These are phyloP conservation scores for Aegilops umbellulata DNA, from an alignment of 176 grass and related monocot species.

Conservation along the genomic window DNA sequence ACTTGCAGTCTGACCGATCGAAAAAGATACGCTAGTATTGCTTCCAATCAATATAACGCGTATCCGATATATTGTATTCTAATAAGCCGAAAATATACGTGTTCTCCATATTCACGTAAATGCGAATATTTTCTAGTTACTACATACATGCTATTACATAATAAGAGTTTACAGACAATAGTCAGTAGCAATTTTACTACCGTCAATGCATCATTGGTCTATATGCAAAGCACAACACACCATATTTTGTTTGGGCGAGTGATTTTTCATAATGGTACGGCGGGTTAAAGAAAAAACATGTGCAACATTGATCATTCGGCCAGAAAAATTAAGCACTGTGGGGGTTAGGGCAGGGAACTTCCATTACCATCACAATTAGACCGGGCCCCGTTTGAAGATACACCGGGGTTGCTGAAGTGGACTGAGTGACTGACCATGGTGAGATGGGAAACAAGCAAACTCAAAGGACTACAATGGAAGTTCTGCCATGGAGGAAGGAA, in stretches of 20 bases:
- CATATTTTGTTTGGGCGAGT: not conserved
- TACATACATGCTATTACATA: not conserved
- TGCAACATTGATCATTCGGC: not conserved
- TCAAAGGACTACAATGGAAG: not conserved
- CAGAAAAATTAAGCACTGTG: conserved; percentile 12
- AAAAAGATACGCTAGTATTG: not conserved
- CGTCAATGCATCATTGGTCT: not conserved
- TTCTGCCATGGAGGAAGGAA: conserved; percentile 5
- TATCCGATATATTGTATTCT: not conserved
- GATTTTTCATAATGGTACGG: not conserved
- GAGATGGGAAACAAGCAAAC: not conserved
- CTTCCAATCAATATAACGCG: not conserved
- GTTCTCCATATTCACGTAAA: not conserved
- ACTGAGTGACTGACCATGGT: conserved; percentile 11
- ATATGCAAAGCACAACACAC: not conserved
- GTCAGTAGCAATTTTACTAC: not conserved
- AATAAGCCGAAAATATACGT: not conserved
- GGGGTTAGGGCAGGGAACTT: not conserved
- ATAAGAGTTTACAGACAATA: not conserved
- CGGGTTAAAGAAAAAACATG: not conserved
- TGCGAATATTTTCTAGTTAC: not conserved
- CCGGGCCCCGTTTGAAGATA: not conserved
- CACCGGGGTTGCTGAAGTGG: not conserved
- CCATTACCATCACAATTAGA: conserved; percentile 9
- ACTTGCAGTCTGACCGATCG: not conserved